Evolutionary conservation across 768 basidiomycete species (phyloP).

Genomic region (Kwoniella europaea): DNA sequence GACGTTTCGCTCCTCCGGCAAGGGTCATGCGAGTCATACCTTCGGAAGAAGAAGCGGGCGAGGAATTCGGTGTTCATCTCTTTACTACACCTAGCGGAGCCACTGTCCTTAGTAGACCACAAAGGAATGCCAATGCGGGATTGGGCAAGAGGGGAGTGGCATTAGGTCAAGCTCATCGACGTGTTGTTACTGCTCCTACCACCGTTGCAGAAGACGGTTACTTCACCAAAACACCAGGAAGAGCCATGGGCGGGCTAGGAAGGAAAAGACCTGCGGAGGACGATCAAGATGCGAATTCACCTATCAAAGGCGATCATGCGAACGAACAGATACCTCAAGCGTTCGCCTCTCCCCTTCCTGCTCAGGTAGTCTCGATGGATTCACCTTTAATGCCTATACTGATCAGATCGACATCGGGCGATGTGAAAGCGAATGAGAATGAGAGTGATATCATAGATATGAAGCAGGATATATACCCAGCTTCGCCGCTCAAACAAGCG

Average conservation of each 20-base stretch:
- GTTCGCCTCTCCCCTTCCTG: constrained; percentile 6
- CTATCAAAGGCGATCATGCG: not conserved
- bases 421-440: constrained; percentile 10
- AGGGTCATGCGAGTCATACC: constrained; percentile 18
- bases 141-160: constrained; percentile 21
- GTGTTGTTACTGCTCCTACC: constrained; percentile 43
- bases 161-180: constrained; percentile 43
- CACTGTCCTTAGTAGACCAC: constrained; percentile 7
- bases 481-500: not conserved
- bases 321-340: not conserved
- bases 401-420: constrained; percentile 19
- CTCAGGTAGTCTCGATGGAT: constrained; percentile 15
- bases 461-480: constrained; percentile 23
- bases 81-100: constrained; percentile 13
- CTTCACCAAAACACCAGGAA: constrained; percentile 14
- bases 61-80: constrained; percentile 2
- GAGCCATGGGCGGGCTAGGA: not conserved
- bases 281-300: not conserved
- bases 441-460: constrained; percentile 20
- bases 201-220: constrained; percentile 5
- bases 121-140: constrained; percentile 9
- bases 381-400: constrained; percentile 40
- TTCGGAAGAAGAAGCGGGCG: constrained; percentile 6
- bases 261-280: not conserved
- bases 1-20: constrained; percentile 30